phyloP scores from a whole-genome alignment of 2,329 filamentous ascomycete species.

The Ceratocystis cubensis region DNA sequence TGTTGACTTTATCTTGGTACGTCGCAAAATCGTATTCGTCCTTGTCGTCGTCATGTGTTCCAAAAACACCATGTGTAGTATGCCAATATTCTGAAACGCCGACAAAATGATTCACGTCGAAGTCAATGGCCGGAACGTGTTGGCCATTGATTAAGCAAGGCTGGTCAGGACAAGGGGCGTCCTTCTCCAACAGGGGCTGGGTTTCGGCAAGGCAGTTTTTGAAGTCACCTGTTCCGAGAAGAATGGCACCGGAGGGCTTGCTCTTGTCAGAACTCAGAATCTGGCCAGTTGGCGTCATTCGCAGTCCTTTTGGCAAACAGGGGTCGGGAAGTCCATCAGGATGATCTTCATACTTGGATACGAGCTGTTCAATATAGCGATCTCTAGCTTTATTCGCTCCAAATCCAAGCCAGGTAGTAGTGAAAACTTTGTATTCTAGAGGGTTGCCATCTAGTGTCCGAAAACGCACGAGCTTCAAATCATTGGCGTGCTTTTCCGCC shows the following conservation, averaged over 20 bases:
- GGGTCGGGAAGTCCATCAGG: constrained; percentile 71
- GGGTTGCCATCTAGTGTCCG: constrained; percentile 67
- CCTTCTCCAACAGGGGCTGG: constrained; percentile 78
- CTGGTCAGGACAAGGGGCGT: constrained; percentile 65
- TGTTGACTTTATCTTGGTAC: constrained; percentile 72
- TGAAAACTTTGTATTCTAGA: constrained; percentile 79
- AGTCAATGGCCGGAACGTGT: constrained; percentile 90
- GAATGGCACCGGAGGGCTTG: constrained; percentile 33
- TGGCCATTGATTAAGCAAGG: constrained; percentile 86
- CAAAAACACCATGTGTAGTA: constrained; percentile 86
- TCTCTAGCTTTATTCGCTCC: constrained; percentile 88
- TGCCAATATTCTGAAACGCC: constrained; percentile 99
- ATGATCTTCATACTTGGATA: constrained; percentile 49
- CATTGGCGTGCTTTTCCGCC: constrained; percentile 74
- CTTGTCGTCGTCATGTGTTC: constrained; percentile 45
- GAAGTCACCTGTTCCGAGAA: constrained; percentile 79
- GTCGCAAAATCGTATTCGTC: constrained; percentile 52
- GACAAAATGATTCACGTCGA: constrained; percentile 93
- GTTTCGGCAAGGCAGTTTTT: constrained; percentile 71
- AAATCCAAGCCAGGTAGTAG: constrained; percentile 92
- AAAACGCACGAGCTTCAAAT: constrained; percentile 75
- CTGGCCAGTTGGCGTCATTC: constrained; percentile 59
- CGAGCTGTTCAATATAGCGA: constrained; percentile 67
- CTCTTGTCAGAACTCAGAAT: constrained; percentile 30
- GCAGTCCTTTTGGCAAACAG: constrained; percentile 69